phyloP scores from a whole-genome alignment of 2,329 filamentous ascomycete species.

The Geosmithia flava region DNA sequence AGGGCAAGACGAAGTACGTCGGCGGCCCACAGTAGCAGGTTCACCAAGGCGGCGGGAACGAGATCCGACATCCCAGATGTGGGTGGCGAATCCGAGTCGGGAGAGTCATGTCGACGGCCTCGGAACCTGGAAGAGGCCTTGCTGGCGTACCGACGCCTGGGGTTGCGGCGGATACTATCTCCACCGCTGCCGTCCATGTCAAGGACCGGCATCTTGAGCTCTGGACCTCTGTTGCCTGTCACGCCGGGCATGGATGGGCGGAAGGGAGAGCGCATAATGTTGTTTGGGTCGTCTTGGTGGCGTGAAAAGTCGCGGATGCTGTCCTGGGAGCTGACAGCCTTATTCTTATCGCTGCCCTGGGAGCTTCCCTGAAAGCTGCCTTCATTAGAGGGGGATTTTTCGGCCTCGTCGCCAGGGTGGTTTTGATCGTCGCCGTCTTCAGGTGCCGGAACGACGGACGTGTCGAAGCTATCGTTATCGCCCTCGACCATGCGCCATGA shows the following conservation, averaged over 20 bases:
- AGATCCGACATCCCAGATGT: constrained; percentile 8
- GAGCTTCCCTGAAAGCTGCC: constrained; percentile 13
- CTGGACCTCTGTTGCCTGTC: constrained; percentile 14
- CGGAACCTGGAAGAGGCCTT: neutral
- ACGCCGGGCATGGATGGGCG: constrained; percentile 34
- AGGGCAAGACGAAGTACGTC: constrained; percentile 48
- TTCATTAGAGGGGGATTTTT: constrained; percentile 30
- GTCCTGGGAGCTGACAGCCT: constrained; percentile 37
- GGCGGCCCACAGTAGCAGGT: constrained; percentile 33
- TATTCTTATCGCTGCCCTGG: constrained; percentile 6
- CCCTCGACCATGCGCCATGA: constrained; percentile 51
- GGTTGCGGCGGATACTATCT: neutral
- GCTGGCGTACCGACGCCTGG: neutral
- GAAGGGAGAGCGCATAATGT: constrained; percentile 42
- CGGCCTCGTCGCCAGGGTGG: constrained; percentile 17
- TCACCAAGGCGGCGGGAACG: constrained; percentile 23
- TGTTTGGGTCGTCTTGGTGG: constrained; percentile 40
- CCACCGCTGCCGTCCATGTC: constrained; percentile 19
- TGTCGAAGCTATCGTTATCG: constrained; percentile 49
- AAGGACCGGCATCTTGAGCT: constrained; percentile 40
- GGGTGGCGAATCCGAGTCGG: neutral
- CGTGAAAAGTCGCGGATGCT: constrained; percentile 41
- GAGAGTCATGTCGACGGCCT: no score
- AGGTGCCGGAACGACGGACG: constrained; percentile 34
- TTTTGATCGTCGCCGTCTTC: constrained; percentile 26